Evolutionary conservation across 805 yeast genomes (phyloP).

Genomic region (Lipomyces starkeyi): DNA sequence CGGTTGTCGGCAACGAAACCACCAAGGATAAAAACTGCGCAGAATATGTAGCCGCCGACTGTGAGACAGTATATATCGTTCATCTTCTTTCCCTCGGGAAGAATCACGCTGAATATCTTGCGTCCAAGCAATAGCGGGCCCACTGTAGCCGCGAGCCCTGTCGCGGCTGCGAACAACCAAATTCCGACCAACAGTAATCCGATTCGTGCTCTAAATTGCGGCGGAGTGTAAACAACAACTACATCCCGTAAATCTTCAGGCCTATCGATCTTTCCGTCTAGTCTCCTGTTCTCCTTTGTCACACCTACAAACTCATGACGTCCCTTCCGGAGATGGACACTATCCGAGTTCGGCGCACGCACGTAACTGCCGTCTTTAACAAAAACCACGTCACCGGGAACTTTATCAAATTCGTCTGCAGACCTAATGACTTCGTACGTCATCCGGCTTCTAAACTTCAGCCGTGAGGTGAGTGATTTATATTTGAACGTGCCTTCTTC

Average conservation of each 20-base stretch:
- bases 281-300: constrained; percentile 72
- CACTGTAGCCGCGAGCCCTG: constrained; percentile 38
- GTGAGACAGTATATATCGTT: constrained; percentile 40
- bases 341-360: constrained; percentile 87
- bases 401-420: constrained; percentile 44
- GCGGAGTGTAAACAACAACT: constrained; percentile 85
- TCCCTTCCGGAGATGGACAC: constrained; percentile 66
- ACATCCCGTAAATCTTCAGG: constrained; percentile 52
- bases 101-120: constrained; percentile 16
- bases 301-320: constrained; percentile 76
- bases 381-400: constrained; percentile 61
- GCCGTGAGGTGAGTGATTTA: constrained; percentile 54
- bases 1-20: constrained; percentile 14
- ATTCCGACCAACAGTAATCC: constrained; percentile 53
- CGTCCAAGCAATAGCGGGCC: constrained; percentile 45
- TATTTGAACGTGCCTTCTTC: constrained; percentile 75
- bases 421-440: neutral
- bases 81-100: constrained; percentile 21
- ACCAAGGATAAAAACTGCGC: constrained; percentile 15
- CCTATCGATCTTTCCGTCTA: constrained; percentile 50
- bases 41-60: constrained; percentile 38
- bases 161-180: constrained; percentile 52
- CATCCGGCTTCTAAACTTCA: constrained; percentile 44
- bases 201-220: constrained; percentile 67
- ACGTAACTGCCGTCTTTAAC: constrained; percentile 82